Base-by-base conservation (phyloP, 1,284 basidiomycete genomes). In the Lentinula novae-zelandiae region DNA sequence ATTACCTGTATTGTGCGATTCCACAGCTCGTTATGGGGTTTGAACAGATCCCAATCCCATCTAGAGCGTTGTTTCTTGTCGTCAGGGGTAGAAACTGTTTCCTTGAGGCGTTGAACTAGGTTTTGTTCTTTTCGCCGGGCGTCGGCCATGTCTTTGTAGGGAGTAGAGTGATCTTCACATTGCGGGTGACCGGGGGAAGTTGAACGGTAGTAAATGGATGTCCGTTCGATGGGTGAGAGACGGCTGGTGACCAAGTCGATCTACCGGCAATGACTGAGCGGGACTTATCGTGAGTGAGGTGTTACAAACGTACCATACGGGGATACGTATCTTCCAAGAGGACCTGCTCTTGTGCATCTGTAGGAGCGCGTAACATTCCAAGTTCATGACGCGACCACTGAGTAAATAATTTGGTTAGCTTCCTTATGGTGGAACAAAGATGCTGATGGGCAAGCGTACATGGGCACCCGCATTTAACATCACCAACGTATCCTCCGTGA, bases 1-100 rank as follows among this genome's bases (percentile, higher is more conserved):
- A 58, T 38, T 22, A 10, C 15, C 15, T 52, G 31, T 22, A 62
- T 58, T 31, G 46, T 57, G n/a, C 20, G 36, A 40, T 42, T 54
- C 53, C 53, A 54, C 36, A 54, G 8, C 60, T 33, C 51, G 17
- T 62, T 62, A 46, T 62, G 53, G 13, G 51, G n/a, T 42, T 52
- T 51, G 42, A 58, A 58, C n/a, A 58, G 15, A 39, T 62, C 56
- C 60, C 60, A 62, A 20, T 62, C 60, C 60, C 60, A 62, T 52
- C 60, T 20, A 9, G 34, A 40, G 27, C 39, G 51, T n/a, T 27
- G 22, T 33, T 52, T 48, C 34, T 53, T 53, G n/a, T 53, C 51
- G 36, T 53, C 53, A 2, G 49, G 8, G 31, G 15, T n/a, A 15
- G 34, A 34, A 9, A 48, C 50, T 10, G 31, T 51, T 22, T 52